Base-by-base conservation (phyloP, 306 rosid genomes). In the Carpinus fangiana region DNA sequence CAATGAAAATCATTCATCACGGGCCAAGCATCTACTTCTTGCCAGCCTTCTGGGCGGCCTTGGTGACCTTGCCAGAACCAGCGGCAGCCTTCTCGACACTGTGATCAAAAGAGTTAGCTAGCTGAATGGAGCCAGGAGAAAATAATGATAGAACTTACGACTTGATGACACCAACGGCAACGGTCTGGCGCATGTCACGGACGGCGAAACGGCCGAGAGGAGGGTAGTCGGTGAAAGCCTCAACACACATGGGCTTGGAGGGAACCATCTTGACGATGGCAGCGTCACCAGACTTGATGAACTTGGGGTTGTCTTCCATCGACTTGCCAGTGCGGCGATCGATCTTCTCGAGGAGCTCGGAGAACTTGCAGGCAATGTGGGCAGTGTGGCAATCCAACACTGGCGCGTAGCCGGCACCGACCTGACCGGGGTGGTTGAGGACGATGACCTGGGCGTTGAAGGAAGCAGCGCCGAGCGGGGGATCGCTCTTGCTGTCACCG, bases 181-280 rank as follows among this genome's bases (percentile, higher is more conserved):
- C 78, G 4, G 78, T 79, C 83, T 79, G 78, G 36, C 83, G 68
- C 86, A 83, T 80, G 73, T 84, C 87, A 74, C 87, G 77, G 45
- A 84, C 87, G 2, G 86, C 86, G 51, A 85, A 85, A 51, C 86
- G 79, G 0, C 88, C 86, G 4, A 85, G 86, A 8, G 88, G 86
- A 2, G 86, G 88, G 62, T 85, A 85, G 43, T 57, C 77, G 3
- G 82, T 41, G 56, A 85, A 82, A 7, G 89, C 82, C 79, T 85
- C 89, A 10, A 85, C 89, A 21, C 76, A 84, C 89, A 82, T 85
- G 8, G 89, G 84, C 75, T 82, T 85, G 14, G 84, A 76, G n/a
- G 89, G 86, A 85, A 85, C 1, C 89, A 85, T 85, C 80, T 82
- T 85, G 14, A 85, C 76, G 34, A 82, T 20, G 8, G 84, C 86